Base-by-base conservation (phyloP, 495 filamentous ascomycete species). In the Bombardia bombarda region DNA sequence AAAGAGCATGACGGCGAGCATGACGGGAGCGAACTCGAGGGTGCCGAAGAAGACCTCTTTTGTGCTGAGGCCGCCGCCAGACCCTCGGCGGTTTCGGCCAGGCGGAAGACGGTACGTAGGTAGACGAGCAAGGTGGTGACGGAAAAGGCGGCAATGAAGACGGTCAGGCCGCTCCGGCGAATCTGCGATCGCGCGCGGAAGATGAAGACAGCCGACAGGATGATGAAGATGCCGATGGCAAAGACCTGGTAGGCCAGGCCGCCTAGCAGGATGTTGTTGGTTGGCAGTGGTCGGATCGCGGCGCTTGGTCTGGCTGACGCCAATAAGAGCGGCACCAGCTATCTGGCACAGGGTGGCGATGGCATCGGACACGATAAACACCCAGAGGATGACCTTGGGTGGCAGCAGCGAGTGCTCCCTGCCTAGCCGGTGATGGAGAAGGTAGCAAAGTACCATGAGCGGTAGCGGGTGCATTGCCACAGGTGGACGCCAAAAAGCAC, bases 31-130 rank as follows among this genome's bases (percentile, higher is more conserved):
- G 52, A 75, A 77, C 55, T 77, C 73, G 44, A 77, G 52, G 28
- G 57, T 63, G 16, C 69, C 74, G 57, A 77, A 77, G 42, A 59
- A 75, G 2, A 63, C 62, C 52, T 77, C 74, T 49, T 69, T 61
- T 0, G 62, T 61, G 25, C 56, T 61, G 38, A 76, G 47, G 22
- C 62, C 55, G n/a, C 66, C 60, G 31, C 53, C 0, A 79, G 49
- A 0, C 76, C 73, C 51, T 77, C 51, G 0, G 69, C 63, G 2
- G 73, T 77, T 59, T 79, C 75, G 6, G 72, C 73, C 32, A 80
- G 56, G 46, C 75, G 60, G 43, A 78, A 79, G 21, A 57, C 57
- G 3, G 72, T 78, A 17, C 76, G 50, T 45, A 78, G 39, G 54
- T 72, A 77, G 2, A 80, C 55, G 46, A 77, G 55, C 20, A 77